Evolutionary conservation across 2,329 filamentous ascomycete species (phyloP).

Genomic region (Phialocephala subalpina): DNA sequence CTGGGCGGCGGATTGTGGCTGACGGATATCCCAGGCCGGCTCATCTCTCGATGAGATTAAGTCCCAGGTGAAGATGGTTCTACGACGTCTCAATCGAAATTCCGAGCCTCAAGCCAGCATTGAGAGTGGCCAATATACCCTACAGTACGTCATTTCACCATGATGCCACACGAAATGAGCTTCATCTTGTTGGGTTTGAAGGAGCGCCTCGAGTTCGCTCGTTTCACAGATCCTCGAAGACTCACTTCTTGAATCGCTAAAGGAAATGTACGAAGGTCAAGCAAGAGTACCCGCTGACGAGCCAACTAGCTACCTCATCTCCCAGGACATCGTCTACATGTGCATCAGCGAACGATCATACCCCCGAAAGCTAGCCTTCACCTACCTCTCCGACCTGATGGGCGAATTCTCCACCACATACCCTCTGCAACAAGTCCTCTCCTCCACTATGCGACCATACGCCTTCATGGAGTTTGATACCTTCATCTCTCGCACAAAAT

Average conservation of each 20-base stretch:
- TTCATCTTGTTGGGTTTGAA: too few species aligned
- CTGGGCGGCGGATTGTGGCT: slow-evolving; percentile 11
- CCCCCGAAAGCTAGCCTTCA: slow-evolving; percentile 97
- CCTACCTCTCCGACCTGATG: slow-evolving; percentile 92
- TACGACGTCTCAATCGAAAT: slow-evolving; percentile 87
- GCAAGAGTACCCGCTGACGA: slow-evolving; percentile 63
- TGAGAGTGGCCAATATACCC: slow-evolving; percentile 81
- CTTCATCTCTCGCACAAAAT: slow-evolving; percentile 92
- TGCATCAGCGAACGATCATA: slow-evolving; percentile 94
- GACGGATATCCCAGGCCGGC: slow-evolving; percentile 61
- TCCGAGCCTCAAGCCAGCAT: slow-evolving; percentile 92
- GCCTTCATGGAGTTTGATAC: slow-evolving; percentile 98
- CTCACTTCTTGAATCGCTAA: background rate
- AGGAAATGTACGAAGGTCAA: background rate
- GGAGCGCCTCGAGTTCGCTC: background rate
- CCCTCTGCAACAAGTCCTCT: slow-evolving; percentile 75
- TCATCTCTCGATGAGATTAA: slow-evolving; percentile 86
- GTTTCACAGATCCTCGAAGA: background rate
- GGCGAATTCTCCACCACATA: slow-evolving; percentile 92
- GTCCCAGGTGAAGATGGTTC: slow-evolving; percentile 86
- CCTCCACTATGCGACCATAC: slow-evolving; percentile 83
- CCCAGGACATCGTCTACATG: slow-evolving; percentile 85
- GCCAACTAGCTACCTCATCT: slow-evolving; percentile 77
- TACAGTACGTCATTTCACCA: slow-evolving; percentile 73
- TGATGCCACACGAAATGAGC: too few species aligned